Evolutionary conservation across 73 alveolate species (phyloP).

Genomic region (Paramecium pentaurelia): DNA sequence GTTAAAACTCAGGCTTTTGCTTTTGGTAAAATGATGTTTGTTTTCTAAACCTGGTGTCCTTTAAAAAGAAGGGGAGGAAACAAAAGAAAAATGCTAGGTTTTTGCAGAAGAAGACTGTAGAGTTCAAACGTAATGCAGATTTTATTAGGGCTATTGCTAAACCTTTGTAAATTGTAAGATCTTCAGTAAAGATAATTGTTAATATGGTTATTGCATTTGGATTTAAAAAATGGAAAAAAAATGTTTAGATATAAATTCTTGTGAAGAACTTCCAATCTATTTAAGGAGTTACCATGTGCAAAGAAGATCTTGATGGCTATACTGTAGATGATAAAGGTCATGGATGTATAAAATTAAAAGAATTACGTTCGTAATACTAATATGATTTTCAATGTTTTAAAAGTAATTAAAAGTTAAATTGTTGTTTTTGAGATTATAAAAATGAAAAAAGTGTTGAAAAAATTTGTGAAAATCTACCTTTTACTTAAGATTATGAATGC

Average conservation of each 20-base stretch:
- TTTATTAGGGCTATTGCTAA: not conserved
- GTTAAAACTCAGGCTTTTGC: not conserved
- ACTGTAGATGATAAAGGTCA: not conserved
- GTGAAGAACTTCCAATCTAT: not conserved
- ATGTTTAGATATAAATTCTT: not conserved
- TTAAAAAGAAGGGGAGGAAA: too few species aligned
- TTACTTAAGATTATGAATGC: not conserved
- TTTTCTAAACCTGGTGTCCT: too few species aligned
- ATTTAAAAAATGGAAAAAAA: not conserved
- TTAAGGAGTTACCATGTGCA: not conserved
- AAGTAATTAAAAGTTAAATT: too few species aligned
- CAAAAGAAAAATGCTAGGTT: not conserved
- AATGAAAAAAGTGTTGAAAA: not conserved
- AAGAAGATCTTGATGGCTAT: not conserved
- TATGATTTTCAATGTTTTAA: not conserved
- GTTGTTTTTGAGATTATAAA: not conserved
- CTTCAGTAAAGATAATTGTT: not conserved
- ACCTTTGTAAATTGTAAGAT: not conserved
- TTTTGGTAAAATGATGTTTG: not conserved
- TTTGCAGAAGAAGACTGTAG: not conserved
- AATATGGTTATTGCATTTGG: not conserved
- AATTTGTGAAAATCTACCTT: not conserved
- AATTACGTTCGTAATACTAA: too few species aligned
- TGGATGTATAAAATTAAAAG: not conserved
- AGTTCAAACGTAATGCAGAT: not conserved